A percentile compares a stretch with the other conserved stretches of the same genome.
phyloP scores from a whole-genome alignment of 2,329 filamentous ascomycete genomes.

The Stachybotrys chartarum region DNA sequence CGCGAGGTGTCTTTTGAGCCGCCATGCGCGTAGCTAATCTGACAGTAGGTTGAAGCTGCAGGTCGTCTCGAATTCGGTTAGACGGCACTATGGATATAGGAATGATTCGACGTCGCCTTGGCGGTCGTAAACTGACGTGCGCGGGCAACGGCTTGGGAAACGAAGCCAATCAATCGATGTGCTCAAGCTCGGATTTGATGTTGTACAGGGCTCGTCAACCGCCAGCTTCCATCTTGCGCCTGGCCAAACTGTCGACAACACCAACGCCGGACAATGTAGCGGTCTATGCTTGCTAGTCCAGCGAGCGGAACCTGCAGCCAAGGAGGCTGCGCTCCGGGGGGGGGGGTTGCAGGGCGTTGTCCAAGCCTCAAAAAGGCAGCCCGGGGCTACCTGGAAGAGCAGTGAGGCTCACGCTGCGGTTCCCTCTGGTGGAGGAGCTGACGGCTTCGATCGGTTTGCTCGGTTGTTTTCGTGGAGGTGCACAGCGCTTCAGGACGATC shows the following conservation, averaged over 20 bases:
- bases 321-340: neutral
- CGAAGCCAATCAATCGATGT: neutral
- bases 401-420: too few species aligned
- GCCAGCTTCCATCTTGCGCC: neutral
- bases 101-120: neutral
- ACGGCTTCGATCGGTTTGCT: too few species aligned
- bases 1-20: neutral
- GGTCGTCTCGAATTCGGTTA: neutral
- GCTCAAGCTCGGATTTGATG: neutral
- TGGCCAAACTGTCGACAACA: neutral
- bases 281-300: too few species aligned
- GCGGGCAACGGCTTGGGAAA: neutral
- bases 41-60: neutral
- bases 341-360: neutral
- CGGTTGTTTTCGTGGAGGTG: too few species aligned
- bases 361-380: neutral
- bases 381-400: neutral
- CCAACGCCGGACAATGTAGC: too few species aligned
- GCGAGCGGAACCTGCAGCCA: neutral
- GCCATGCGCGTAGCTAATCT: neutral
- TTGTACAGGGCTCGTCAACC: neutral
- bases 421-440: too few species aligned
- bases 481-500: too few species aligned
- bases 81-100: neutral
- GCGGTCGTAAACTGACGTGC: neutral